phyloP scores from a whole-genome alignment of 2,329 filamentous ascomycete genomes.

The Colletotrichum nymphaeae region DNA sequence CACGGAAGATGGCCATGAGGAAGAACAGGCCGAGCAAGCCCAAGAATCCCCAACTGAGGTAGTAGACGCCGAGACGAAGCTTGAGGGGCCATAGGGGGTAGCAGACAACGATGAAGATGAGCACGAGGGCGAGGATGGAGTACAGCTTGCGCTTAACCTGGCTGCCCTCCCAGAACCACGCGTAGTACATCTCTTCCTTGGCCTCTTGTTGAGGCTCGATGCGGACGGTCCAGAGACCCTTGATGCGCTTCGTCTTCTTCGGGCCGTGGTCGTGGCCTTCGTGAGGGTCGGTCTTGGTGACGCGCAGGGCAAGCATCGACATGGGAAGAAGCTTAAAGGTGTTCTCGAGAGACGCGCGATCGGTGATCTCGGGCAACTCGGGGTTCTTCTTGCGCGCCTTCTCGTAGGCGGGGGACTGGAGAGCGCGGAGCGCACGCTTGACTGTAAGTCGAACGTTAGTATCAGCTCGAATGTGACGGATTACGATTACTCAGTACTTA shows the following conservation, averaged over 20 bases:
- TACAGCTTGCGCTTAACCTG: constrained; percentile 96
- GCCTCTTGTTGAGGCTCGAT: constrained; percentile 97
- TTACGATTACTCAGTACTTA: constrained; percentile 49
- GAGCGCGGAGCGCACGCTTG: constrained; percentile 92
- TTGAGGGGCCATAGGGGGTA: constrained; percentile 97
- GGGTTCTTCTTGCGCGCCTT: constrained; percentile 93
- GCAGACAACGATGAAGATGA: constrained; percentile 89
- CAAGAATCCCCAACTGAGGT: constrained; percentile 93
- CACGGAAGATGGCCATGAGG: constrained; percentile 94
- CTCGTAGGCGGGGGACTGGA: constrained; percentile 89
- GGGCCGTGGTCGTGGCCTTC: constrained; percentile 77
- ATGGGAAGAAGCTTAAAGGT: constrained; percentile 94
- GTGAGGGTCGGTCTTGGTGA: constrained; percentile 83
- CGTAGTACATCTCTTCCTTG: constrained; percentile 89
- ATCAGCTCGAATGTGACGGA: no score
- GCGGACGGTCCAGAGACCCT: constrained; percentile 95
- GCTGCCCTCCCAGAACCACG: constrained; percentile 94
- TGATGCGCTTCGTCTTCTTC: constrained; percentile 87
- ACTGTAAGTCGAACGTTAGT: constrained; percentile 63
- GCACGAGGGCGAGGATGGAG: constrained; percentile 81
- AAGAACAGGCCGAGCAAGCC: constrained; percentile 94
- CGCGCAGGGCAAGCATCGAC: constrained; percentile 91
- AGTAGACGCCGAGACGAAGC: constrained; percentile 94
- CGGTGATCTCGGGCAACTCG: constrained; percentile 86
- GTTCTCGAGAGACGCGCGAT: constrained; percentile 90